Conservation (phyloP, 1,139 yeast genomes). For the Nematodospora anomalae region DNA sequence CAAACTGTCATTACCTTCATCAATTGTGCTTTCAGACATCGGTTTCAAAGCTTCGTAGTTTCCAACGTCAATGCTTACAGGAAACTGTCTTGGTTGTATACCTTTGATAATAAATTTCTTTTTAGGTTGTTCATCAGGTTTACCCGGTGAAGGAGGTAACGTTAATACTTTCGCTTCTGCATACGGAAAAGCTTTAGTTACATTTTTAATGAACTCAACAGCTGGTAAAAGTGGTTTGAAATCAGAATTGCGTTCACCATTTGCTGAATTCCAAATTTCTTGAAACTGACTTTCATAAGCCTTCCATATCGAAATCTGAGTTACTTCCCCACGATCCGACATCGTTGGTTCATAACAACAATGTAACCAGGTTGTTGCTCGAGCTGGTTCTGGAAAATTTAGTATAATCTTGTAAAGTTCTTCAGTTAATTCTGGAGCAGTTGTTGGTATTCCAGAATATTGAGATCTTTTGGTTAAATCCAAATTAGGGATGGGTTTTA, state of each 20-base stretch:
- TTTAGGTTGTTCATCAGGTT: conserved; percentile 46
- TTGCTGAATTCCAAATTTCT: conserved; percentile 33
- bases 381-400: conserved; percentile 74
- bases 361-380: conserved; percentile 95
- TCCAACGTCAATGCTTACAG: conserved; percentile 44
- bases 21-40: conserved; percentile 8
- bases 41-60: conserved; percentile 47
- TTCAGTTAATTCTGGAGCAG: conserved; percentile 57
- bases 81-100: conserved; percentile 53
- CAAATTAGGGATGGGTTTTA: conserved; percentile 22
- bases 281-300: conserved; percentile 85
- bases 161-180: conserved; percentile 91
- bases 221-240: conserved; percentile 79
- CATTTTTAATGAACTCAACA: conserved; percentile 94
- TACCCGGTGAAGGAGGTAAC: conserved; percentile 41
- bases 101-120: conserved; percentile 91
- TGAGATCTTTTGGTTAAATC: conserved; percentile 37
- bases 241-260: conserved; percentile 44
- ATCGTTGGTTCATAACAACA: conserved; percentile 74
- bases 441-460: conserved; percentile 50
- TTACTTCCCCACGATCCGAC: conserved; percentile 70
- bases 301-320: conserved; percentile 95
- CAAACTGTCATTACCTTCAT: conserved; percentile 18
- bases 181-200: conserved; percentile 84
- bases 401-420: conserved; percentile 63